Conservation (phyloP, 2,329 filamentous ascomycete species). For the Colletotrichum lentis region DNA sequence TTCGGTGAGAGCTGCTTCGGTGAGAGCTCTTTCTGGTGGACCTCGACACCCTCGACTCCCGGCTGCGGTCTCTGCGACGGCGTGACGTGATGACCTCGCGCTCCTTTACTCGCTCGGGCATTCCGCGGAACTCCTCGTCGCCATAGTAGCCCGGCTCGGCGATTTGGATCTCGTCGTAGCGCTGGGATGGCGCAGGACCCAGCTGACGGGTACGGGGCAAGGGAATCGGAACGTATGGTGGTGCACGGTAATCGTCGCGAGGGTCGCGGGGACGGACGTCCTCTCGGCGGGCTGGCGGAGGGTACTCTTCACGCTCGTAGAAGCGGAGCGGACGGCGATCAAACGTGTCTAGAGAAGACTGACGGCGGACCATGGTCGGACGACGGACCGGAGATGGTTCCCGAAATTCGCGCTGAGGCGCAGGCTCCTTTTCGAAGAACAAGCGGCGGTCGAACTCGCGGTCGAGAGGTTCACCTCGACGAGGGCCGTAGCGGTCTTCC, state of each 20-base stretch:
- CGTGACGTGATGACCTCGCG: slow-evolving; percentile 64
- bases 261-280: slow-evolving; percentile 52
- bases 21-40: slow-evolving; percentile 50
- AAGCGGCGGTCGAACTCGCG: slow-evolving; percentile 63
- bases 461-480: slow-evolving; percentile 44
- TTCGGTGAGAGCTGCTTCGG: slow-evolving; percentile 50
- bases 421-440: slow-evolving; percentile 61
- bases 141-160: slow-evolving; percentile 74
- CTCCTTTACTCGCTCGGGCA: slow-evolving; percentile 67
- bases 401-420: slow-evolving; percentile 54
- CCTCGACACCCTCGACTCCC: slow-evolving; percentile 52
- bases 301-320: slow-evolving; percentile 68
- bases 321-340: slow-evolving; percentile 73
- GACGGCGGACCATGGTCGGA: slow-evolving; percentile 77
- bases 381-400: slow-evolving; percentile 63
- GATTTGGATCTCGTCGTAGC: slow-evolving; percentile 71
- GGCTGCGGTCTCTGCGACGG: slow-evolving; percentile 55
- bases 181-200: slow-evolving; percentile 63
- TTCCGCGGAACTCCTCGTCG: slow-evolving; percentile 75
- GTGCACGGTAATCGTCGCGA: slow-evolving; percentile 61
- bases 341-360: slow-evolving; percentile 90
- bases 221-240: slow-evolving; percentile 68
- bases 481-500: slow-evolving; percentile 56
- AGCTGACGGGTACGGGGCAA: slow-evolving; percentile 70
- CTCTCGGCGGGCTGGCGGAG: slow-evolving; percentile 62